Evolutionary conservation across 257 asterid genomes (phyloP), one percentile per base, ranked within the genome.

Genomic region (Nicotiana noctiflora): DNA sequence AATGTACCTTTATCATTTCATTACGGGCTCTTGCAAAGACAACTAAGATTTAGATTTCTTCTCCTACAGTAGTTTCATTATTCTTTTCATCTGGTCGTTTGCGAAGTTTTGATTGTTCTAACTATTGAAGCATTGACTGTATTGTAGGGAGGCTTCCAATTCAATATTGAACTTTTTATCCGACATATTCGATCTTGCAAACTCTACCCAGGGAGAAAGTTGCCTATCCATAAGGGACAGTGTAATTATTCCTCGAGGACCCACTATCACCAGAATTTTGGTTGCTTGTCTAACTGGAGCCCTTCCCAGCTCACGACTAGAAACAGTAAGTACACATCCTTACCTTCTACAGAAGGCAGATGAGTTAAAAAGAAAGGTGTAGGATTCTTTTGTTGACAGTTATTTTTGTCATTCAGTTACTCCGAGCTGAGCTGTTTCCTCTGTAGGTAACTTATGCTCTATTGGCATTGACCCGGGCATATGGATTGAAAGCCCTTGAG

Each of bases 131-230:
- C 62, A 17, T 61, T 53, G 19, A n/a, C 27, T 61, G 57, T 29
- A 51, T 84, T 89, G 91, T 97, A 96, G 99, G 95, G 99, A 94
- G 85, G 99, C 99, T 77, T 96, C 95, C 78, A 94, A 93, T 82
- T 95, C 98, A 77, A 92, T 95, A 86, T 83, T 95, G 86, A 91
- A 83, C 77, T 95, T 95, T 87, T 88, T 93, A 79, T 87, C 93
- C 0, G 99, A 94, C 84, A 90, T 91, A 72, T 93, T 95, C 76
- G 97, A 95, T 86, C 86, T 91, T 81, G 89, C 90, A 67, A 93
- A 91, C 87, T 89, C 98, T 29, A 83, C 83, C 76, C 91, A 87
- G 2, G 97, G 97, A 62, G 90, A 89, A 80, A 86, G 84, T 60
- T 93, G 88, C 77, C 66, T 90, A 63, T 79, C 96, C 40, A 88